Conservation (phyloP, 106 monocot species). For the Platanthera guangdongensis region DNA sequence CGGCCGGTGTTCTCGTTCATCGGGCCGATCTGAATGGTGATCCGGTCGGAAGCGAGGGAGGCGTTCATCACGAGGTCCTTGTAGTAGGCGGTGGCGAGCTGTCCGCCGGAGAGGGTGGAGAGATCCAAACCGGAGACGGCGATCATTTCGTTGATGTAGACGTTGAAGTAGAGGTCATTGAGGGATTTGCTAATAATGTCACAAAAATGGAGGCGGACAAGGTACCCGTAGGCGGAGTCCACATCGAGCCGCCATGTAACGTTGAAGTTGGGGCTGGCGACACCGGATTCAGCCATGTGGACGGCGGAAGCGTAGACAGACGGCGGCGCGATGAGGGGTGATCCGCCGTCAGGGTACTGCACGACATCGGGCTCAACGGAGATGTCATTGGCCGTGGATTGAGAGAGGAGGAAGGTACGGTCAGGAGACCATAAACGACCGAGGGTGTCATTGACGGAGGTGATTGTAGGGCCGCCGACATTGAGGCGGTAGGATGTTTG, state of each 20-base stretch:
- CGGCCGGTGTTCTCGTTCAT: conserved; percentile 17
- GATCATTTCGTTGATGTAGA: conserved; percentile 27
- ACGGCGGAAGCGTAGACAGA: conserved; percentile 34
- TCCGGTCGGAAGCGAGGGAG: conserved; percentile 13
- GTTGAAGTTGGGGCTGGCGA: conserved; percentile 37
- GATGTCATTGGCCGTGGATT: conserved; percentile 24
- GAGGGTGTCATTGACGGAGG: conserved; percentile 62
- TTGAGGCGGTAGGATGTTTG: conserved; percentile 63
- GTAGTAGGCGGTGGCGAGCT: conserved; percentile 34
- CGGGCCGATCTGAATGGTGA: conserved; percentile 34
- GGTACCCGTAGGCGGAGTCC: conserved; percentile 33
- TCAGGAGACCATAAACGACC: conserved; percentile 45
- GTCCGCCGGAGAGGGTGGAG: conserved; percentile 25
- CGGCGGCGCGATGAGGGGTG: conserved; percentile 31
- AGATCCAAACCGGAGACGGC: conserved; percentile 37
- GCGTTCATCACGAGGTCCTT: conserved; percentile 34
- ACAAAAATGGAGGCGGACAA: conserved; percentile 36
- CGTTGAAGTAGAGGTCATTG: conserved; percentile 50
- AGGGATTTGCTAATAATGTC: conserved; percentile 42
- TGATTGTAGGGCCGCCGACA: conserved; percentile 57
- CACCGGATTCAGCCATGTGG: conserved; percentile 28
- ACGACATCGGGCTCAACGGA: conserved; percentile 8
- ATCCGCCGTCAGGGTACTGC: conserved; percentile 26
- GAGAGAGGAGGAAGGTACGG: conserved; percentile 13
- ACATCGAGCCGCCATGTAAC: conserved; percentile 39